phyloP scores from a whole-genome alignment of 2,329 filamentous ascomycete genomes.

The Arthrobotrys sinensis region DNA sequence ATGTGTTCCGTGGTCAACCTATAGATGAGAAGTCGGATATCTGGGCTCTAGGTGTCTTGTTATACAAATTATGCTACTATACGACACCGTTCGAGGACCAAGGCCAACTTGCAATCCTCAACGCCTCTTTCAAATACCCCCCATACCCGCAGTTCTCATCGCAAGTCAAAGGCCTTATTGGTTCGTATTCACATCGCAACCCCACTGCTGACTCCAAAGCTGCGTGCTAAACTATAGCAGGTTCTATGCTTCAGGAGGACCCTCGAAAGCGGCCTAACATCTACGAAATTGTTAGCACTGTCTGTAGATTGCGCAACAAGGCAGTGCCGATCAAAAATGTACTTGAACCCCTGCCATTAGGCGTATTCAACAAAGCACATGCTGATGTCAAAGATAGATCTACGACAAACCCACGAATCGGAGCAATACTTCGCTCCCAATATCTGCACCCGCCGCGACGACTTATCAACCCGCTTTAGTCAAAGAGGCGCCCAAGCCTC shows the following conservation, averaged over 20 bases:
- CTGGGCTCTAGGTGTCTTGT: slow-evolving; percentile 92
- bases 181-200: slow-evolving; percentile 70
- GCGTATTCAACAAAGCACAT: background rate
- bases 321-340: slow-evolving; percentile 92
- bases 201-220: slow-evolving; percentile 33
- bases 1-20: slow-evolving; percentile 94
- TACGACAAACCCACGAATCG: slow-evolving; percentile 70
- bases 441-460: slow-evolving; percentile 71
- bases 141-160: slow-evolving; percentile 91
- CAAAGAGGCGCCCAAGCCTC: slow-evolving; percentile 81
- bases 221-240: slow-evolving; percentile 69
- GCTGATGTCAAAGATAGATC: slow-evolving; percentile 67
- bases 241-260: slow-evolving; percentile 90
- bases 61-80: slow-evolving; percentile 99
- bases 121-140: slow-evolving; percentile 93
- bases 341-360: slow-evolving; percentile 54
- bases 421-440: slow-evolving; percentile 74
- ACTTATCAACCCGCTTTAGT: slow-evolving; percentile 80
- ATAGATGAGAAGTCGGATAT: slow-evolving; percentile 99
- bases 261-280: slow-evolving; percentile 88
- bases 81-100: slow-evolving; percentile 99
- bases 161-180: slow-evolving; percentile 88
- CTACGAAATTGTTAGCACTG: slow-evolving; percentile 90
- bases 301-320: slow-evolving; percentile 88
- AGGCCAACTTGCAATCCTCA: slow-evolving; percentile 95